Base-by-base conservation (phyloP, 2,329 filamentous ascomycete species). In the Phialophora chinensis region DNA sequence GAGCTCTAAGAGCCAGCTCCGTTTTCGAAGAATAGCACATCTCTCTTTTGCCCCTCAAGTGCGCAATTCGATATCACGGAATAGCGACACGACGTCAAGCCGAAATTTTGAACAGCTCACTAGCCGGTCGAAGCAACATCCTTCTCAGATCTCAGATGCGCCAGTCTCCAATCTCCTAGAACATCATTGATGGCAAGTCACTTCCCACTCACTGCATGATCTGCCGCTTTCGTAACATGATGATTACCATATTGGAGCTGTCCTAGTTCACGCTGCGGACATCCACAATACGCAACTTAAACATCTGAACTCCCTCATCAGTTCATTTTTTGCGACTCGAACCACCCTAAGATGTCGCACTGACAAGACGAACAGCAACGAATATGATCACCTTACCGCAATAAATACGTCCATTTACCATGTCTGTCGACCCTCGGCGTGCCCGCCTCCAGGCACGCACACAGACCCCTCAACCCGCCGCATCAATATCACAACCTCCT, bases 401-500 rank as follows among this genome's bases (percentile, higher is more conserved):
- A 64, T 63, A 67, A 50, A 33, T 12, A 20, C 38, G 29, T 25
- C 57, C 66, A 58, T 66, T 59, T 35, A 60, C 55, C 64, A 74
- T 85, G 83, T 78, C 82, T 65, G 76, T 80, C 72, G 83, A 84
- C 71, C 85, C 85, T 63, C 80, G 85, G 69, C 79, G 83, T 67
- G 80, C 80, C 69, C 81, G 82, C 70, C 78, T 78, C 59, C 78
- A 80, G 68, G 80, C 81, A 70, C 79, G 75, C 53, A 74, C 75
- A 50, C 66, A 78, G 33, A 79, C 84, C 52, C 81, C 81, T 71
- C 71, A 65, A 68, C 69, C 54, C 49, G 57, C 69, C 31, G 60
- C 52, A 23, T 38, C 62, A 17, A 53, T 55, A 57, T 38, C 62
- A 42, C 65, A 63, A 47, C 53, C 62, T 27, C 58, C 50, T 33